Evolutionary conservation across 2,329 filamentous ascomycete species (phyloP).

Genomic region (Sclerotinia glacialis): DNA sequence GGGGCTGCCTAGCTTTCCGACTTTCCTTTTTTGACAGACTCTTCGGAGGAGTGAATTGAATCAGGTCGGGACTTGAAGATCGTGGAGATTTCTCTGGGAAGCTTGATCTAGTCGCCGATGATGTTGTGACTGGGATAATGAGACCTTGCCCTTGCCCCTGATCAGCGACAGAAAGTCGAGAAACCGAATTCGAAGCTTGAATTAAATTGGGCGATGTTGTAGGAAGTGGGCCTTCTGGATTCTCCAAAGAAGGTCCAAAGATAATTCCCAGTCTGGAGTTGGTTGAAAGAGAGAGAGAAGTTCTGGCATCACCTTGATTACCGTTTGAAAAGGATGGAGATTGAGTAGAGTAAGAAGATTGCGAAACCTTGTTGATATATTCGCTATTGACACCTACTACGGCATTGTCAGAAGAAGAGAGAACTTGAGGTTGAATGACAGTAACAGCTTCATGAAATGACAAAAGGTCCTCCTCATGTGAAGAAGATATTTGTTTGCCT

Average conservation of each 20-base stretch:
- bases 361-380: not conserved
- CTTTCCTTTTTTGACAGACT: not conserved
- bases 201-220: not conserved
- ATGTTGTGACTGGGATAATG: not conserved
- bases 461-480: not conserved
- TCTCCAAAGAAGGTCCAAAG: not conserved
- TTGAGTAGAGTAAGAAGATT: not conserved
- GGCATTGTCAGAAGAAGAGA: not conserved
- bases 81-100: not conserved
- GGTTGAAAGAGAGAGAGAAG: not conserved
- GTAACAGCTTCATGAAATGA: conserved; percentile 4
- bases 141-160: not conserved
- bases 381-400: not conserved
- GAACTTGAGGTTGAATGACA: not conserved
- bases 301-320: conserved; percentile 12
- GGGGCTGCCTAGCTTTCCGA: not conserved
- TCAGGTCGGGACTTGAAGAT: conserved; percentile 5
- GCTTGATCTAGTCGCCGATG: not conserved
- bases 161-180: not conserved
- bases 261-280: not conserved
- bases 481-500: not conserved
- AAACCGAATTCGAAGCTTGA: not conserved
- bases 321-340: not conserved
- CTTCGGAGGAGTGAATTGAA: conserved; percentile 9
- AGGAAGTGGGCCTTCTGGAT: not conserved